Base-by-base conservation (phyloP, 106 monocot genomes). In the Amphibolis antarctica region DNA sequence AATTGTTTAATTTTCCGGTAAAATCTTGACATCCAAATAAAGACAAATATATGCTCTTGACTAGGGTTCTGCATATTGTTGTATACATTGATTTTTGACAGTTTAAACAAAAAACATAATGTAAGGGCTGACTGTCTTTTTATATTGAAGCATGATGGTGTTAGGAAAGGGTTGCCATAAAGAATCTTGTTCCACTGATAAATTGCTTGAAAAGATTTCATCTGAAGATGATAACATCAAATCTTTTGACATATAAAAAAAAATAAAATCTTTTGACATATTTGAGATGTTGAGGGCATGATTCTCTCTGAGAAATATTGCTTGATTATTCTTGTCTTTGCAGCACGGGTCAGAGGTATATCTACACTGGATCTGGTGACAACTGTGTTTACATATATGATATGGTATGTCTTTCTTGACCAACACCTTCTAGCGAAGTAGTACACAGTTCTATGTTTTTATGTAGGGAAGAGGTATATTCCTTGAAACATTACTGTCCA, bases 291-390 rank as follows among this genome's bases (percentile, higher is more conserved):
- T 48, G 14, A n/a, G 1, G 1, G 5, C 48, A 48, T 48, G 48
- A 48, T 56, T 26, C 25, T 56, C 25, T 12, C 9, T 56, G 0
- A 25, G 4, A 14, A 56, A 56, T 18, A 28, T 12, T 42, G 31
- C 21, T 43, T 30, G 5, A 55, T 10, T 5, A 23, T 21, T 42
- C 36, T 60, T 66, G 21, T 69, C 21, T 1, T 58, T 79, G 43
- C 83, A 89, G 93, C 75, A 89, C 89, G 5, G 93, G 93, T 19
- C 88, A 86, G 77, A 81, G 61, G 67, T 89, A 89, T 77, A 89
- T 94, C 64, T 94, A 94, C 57, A 86, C 89, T 20, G 93, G 93
- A 69, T 94, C 93, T 0, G 73, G 77, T 48, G 93, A 89, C 61
- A 68, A 76, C 11, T 78, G 63, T 25, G 85, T 92, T 51, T 91